Conservation (phyloP, 192 early-diverging fungal genomes). For the Coemansia sp. region DNA sequence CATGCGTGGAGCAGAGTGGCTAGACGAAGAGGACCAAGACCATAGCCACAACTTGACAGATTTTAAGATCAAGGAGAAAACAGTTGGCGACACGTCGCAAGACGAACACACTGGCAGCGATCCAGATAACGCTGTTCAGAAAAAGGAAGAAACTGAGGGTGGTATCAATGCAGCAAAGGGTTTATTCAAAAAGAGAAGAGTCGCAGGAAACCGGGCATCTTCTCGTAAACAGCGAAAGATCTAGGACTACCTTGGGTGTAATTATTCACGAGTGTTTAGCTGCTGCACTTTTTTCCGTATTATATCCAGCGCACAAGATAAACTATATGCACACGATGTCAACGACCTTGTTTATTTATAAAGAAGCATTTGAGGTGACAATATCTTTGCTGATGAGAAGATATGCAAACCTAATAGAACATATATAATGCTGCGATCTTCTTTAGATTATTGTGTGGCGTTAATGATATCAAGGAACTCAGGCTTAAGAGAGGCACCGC, state of each 20-base stretch:
- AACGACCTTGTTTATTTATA: too few species aligned
- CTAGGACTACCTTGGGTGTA: conserved; percentile 1
- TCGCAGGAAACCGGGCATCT: conserved; percentile 18
- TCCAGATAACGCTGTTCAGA: neutral
- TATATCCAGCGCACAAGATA: too few species aligned
- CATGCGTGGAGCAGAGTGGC: conserved; percentile 28
- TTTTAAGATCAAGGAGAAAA: conserved; percentile 47
- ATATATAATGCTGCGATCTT: too few species aligned
- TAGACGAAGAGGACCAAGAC: conserved; percentile 32
- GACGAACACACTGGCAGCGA: neutral
- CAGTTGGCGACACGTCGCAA: neutral
- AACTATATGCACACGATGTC: too few species aligned
- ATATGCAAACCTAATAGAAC: too few species aligned
- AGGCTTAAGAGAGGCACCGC: conserved; percentile 95
- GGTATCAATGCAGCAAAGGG: neutral
- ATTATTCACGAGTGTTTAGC: neutral
- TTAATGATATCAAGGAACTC: conserved; percentile 76
- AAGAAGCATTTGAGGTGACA: too few species aligned
- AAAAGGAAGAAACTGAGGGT: neutral
- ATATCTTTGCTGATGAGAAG: too few species aligned
- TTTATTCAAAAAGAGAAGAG: conserved; percentile 47
- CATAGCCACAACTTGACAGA: conserved; percentile 1
- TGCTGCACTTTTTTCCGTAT: neutral
- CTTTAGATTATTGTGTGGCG: conserved; percentile 24
- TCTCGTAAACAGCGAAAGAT: conserved; percentile 34